Conservation (phyloP, 179 eudicot species). For the Carnegiea gigantea region DNA sequence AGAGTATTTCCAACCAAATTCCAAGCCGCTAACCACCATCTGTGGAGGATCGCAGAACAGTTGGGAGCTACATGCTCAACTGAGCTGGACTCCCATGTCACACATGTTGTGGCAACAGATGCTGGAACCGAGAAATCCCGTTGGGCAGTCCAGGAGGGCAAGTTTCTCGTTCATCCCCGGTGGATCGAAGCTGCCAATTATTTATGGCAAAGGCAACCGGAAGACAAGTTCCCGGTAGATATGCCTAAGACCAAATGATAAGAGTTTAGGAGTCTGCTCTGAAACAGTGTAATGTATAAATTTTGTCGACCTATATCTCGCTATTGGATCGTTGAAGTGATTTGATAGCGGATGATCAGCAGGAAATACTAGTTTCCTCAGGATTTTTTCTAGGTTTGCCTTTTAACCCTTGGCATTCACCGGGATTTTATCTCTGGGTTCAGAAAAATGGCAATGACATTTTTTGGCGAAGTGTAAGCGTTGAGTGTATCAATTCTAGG, state of each 20-base stretch:
- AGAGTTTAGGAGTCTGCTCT: background rate
- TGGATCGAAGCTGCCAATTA: slow-evolving; percentile 77
- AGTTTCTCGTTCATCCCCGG: slow-evolving; percentile 58
- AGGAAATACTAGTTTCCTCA: background rate
- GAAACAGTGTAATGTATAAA: background rate
- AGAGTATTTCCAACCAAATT: slow-evolving; percentile 49
- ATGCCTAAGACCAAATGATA: background rate
- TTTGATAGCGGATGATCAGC: background rate
- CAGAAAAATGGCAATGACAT: no score
- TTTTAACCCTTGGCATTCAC: background rate
- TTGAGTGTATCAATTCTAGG: no score
- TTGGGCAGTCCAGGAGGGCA: slow-evolving; percentile 65
- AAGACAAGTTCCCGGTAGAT: slow-evolving; percentile 61
- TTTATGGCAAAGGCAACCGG: slow-evolving; percentile 69
- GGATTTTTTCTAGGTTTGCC: background rate
- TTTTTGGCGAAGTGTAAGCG: no score
- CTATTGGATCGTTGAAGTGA: background rate
- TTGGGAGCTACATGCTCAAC: slow-evolving; percentile 70
- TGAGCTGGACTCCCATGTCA: slow-evolving; percentile 50
- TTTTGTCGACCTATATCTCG: background rate
- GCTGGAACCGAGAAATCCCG: slow-evolving; percentile 66
- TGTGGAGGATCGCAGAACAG: slow-evolving; percentile 75
- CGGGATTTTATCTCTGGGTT: no score
- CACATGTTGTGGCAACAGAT: slow-evolving; percentile 69
- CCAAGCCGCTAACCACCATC: slow-evolving; percentile 43